Base-by-base conservation (phyloP, 1,284 basidiomycete species). In the Marasmius tenuissimus region DNA sequence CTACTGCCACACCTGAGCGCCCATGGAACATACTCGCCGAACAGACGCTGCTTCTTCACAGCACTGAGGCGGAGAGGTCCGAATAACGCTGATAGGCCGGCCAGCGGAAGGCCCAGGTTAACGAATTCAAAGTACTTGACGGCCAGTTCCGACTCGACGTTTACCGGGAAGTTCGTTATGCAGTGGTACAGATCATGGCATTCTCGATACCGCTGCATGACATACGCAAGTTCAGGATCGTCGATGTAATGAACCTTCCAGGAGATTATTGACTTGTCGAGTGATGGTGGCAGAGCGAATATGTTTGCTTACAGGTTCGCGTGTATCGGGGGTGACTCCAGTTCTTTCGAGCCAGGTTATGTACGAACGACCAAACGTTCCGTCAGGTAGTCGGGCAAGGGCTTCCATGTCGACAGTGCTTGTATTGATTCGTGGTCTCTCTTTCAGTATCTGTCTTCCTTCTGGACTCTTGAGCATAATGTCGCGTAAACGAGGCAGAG, bases 161-260 rank as follows among this genome's bases (percentile, higher is more conserved):
- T 91, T 57, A 98, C 94, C 0, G 95, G 96, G 33, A 98, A 85
- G 62, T 87, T 87, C 73, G 89, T 88, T 60, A 98, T 85, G 63
- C 93, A 90, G 71, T 98, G 97, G 73, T 97, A 97, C 70, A 97
- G 91, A 77, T 98, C 94, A 76, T 98, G 97, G 67, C 93, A 97
- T 78, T 99, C 96, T 42, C 97, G 91, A 74, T 99, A 99, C 49
- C 97, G 90, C 69, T 97, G 94, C 90, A 99, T 96, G 60, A 98
- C 94, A 74, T 98, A 97, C 34, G 96, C 96, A 11, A 97, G 84
- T 69, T 96, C 94, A 1, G 94, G 93, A 67, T 97, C 94, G 70
- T 93, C 86, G 67, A 99, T 92, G 73, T 98, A 98, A 67, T 91
- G 92, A 4, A 97, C 94, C 94, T 92, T 33, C 22, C 50, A 63